phyloP scores from a whole-genome alignment of 2,329 filamentous ascomycete genomes.

The Trichoderma lentiforme region DNA sequence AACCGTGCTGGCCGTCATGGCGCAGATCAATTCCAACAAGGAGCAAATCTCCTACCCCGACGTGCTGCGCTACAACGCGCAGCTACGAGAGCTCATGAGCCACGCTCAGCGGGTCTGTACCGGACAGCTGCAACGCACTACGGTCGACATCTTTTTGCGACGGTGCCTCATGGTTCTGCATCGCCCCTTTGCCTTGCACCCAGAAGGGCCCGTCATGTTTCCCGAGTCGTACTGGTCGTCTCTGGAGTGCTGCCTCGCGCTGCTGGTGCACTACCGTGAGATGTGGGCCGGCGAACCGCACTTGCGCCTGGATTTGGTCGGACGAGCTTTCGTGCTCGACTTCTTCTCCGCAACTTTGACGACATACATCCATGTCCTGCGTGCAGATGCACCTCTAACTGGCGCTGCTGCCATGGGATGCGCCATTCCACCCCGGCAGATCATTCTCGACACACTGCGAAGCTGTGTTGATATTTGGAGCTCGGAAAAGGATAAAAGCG shows the following conservation, averaged over 20 bases:
- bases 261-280: slow-evolving; percentile 36
- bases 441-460: slow-evolving; percentile 34
- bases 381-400: slow-evolving; percentile 34
- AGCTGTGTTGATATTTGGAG: slow-evolving; percentile 37
- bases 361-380: slow-evolving; percentile 34
- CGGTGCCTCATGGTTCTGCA: slow-evolving; percentile 37
- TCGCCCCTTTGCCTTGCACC: slow-evolving; percentile 35
- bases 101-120: slow-evolving; percentile 30
- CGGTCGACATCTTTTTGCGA: slow-evolving; percentile 35
- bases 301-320: slow-evolving; percentile 31
- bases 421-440: slow-evolving; percentile 33
- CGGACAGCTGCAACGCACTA: slow-evolving; percentile 32
- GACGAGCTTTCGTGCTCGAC: slow-evolving; percentile 34
- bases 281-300: slow-evolving; percentile 30
- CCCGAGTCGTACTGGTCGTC: slow-evolving; percentile 38
- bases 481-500: slow-evolving; percentile 34
- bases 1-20: slow-evolving; percentile 30
- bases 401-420: slow-evolving; percentile 27
- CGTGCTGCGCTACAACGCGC: slow-evolving; percentile 32
- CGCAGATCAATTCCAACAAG: slow-evolving; percentile 32
- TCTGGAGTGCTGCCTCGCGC: slow-evolving; percentile 35
- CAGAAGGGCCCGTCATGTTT: slow-evolving; percentile 32
- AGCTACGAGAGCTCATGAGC: slow-evolving; percentile 34
- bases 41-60: slow-evolving; percentile 33
- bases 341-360: slow-evolving; percentile 37